These are phyloP conservation scores for Quercus bicolor DNA, from an alignment of 306 rosid genomes.

Conservation along the genomic window DNA sequence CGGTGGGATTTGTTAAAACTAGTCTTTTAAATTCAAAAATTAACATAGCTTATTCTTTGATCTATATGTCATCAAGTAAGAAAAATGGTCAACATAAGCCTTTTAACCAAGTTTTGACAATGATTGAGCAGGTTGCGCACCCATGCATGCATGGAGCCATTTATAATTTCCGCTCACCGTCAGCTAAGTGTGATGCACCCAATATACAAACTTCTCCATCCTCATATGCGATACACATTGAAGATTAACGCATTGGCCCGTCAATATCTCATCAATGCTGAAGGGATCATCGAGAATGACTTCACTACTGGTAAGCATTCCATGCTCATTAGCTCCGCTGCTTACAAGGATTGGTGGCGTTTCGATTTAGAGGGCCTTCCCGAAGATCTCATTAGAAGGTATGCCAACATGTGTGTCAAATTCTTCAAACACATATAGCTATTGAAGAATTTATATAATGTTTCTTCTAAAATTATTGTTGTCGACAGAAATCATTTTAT, in stretches of 20 bases:
- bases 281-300: constrained; percentile 25
- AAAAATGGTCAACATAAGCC: not conserved
- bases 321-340: constrained; percentile 34
- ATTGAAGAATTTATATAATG: not conserved
- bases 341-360: constrained; percentile 39
- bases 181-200: constrained; percentile 54
- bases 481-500: no score
- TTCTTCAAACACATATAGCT: not conserved
- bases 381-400: constrained; percentile 43
- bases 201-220: constrained; percentile 38
- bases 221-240: constrained; percentile 42
- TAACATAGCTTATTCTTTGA: no score
- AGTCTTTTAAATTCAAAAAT: not conserved
- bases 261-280: constrained; percentile 27
- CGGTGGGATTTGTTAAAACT: not conserved
- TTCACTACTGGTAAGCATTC: constrained; percentile 37
- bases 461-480: not conserved
- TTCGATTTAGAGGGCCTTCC: constrained; percentile 39
- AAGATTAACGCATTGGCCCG: constrained; percentile 33
- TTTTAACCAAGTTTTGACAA: not conserved
- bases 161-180: constrained; percentile 38
- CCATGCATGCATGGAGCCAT: constrained; percentile 44
- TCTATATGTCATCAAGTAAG: no score
- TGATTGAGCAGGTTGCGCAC: constrained; percentile 30
- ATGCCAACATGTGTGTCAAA: not conserved